Evolutionary conservation across 129 eudicot genomes (phyloP).

Genomic region (Ambrosia artemisiifolia): DNA sequence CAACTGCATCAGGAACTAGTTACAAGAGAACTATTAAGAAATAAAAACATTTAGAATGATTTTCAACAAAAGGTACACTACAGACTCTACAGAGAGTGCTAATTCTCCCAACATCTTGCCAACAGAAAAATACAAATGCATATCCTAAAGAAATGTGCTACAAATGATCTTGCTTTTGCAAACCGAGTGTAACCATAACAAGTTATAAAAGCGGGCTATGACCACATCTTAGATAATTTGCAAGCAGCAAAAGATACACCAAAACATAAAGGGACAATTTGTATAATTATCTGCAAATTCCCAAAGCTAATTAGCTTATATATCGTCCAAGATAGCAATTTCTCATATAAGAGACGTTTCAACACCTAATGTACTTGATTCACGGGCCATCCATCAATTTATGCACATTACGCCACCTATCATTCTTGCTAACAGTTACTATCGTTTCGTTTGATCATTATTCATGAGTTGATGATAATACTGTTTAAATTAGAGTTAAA

Average conservation of each 20-base stretch:
- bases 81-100: neutral
- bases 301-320: neutral
- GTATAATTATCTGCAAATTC: neutral
- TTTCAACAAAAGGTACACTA: neutral
- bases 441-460: neutral
- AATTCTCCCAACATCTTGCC: constrained; percentile 2
- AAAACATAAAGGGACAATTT: neutral
- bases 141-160: neutral
- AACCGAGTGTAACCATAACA: neutral
- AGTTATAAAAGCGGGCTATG: neutral
- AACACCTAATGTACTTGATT: neutral
- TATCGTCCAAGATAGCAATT: neutral
- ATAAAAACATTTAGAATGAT: neutral
- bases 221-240: neutral
- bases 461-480: neutral
- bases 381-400: neutral
- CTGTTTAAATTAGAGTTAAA: neutral
- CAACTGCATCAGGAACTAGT: neutral
- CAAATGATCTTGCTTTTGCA: neutral
- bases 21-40: neutral
- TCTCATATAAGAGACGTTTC: neutral
- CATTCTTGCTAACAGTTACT: constrained; percentile 1
- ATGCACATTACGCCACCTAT: no score
- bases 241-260: neutral
- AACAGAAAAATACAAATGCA: constrained; percentile 1